These are phyloP conservation scores for Thozetella sp. DNA, from an alignment of 495 filamentous ascomycete species.

Conservation along the genomic window DNA sequence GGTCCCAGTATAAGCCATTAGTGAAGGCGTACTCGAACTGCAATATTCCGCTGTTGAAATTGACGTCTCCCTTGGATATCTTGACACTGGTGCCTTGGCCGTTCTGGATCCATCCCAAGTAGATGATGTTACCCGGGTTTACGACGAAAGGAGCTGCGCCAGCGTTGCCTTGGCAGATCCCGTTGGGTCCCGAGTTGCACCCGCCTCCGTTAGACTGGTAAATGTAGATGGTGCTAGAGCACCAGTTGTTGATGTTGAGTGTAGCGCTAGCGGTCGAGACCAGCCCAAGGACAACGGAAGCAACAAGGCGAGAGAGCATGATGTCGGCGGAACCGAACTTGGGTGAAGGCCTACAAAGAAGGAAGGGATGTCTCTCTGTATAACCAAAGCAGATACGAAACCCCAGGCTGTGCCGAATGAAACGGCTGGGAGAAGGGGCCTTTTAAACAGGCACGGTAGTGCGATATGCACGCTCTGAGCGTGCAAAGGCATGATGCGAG, in stretches of 20 bases:
- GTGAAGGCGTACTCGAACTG: conserved; percentile 14
- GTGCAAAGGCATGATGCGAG: too few relatives aligned
- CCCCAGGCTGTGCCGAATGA: too few relatives aligned
- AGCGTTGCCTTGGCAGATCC: not conserved
- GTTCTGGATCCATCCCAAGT: conserved; percentile 6
- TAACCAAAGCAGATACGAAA: too few relatives aligned
- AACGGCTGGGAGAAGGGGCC: too few relatives aligned
- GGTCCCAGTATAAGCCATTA: conserved; percentile 11
- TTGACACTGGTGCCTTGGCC: conserved; percentile 11
- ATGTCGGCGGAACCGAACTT: too few relatives aligned
- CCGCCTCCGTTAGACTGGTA: conserved; percentile 8
- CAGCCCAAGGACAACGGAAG: not conserved
- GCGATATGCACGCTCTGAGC: too few relatives aligned
- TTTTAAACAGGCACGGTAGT: too few relatives aligned
- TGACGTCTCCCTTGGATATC: conserved; percentile 6
- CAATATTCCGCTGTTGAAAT: conserved; percentile 11
- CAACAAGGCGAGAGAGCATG: not conserved
- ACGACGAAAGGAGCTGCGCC: conserved; percentile 4
- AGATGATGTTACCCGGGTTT: not conserved
- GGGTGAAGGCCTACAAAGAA: too few relatives aligned
- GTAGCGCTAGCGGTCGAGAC: not conserved
- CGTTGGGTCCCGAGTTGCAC: conserved; percentile 9
- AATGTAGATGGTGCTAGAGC: conserved; percentile 7
- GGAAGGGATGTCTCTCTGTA: too few relatives aligned
- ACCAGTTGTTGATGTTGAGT: conserved; percentile 11